Evolutionary conservation across 768 basidiomycete genomes (phyloP).

Genomic region (Leccinum pellstonianum): DNA sequence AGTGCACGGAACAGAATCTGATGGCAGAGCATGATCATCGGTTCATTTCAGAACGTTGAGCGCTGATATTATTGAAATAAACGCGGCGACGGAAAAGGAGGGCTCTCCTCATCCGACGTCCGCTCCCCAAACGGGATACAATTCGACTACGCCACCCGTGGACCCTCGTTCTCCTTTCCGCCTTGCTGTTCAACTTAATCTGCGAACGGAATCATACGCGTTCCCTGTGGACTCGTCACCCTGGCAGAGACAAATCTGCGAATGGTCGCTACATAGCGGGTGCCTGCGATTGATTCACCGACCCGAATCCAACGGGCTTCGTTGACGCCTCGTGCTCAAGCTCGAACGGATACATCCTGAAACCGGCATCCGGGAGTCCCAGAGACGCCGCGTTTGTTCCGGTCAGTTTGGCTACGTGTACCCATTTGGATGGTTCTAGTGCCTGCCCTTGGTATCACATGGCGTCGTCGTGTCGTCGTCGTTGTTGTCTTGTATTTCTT

Average conservation of each 20-base stretch:
- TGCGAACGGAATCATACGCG: background rate
- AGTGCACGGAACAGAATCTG: background rate
- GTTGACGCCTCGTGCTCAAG: conserved; percentile 57
- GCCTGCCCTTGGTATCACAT: conserved; percentile 35
- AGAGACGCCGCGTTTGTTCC: conserved; percentile 1
- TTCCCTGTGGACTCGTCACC: conserved; percentile 3
- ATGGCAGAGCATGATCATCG: background rate
- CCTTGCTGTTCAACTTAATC: background rate
- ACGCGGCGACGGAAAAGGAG: conserved; percentile 9
- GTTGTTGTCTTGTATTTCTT: background rate
- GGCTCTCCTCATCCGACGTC: background rate
- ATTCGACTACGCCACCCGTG: background rate
- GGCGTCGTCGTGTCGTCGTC: conserved; percentile 26
- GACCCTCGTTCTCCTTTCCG: background rate
- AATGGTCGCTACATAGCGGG: conserved; percentile 47
- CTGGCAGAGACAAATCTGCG: conserved; percentile 58
- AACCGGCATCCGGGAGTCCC: conserved; percentile 3
- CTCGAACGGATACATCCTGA: conserved; percentile 39
- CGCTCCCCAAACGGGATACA: conserved; percentile 2
- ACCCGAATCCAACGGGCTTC: conserved; percentile 43
- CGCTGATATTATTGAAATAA: background rate
- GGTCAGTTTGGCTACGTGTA: background rate
- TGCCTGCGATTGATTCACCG: conserved; percentile 48
- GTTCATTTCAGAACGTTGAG: background rate
- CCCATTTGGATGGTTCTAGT: conserved; percentile 4